phyloP scores from a whole-genome alignment of 2,329 filamentous ascomycete species.

The Penicillium sp. region DNA sequence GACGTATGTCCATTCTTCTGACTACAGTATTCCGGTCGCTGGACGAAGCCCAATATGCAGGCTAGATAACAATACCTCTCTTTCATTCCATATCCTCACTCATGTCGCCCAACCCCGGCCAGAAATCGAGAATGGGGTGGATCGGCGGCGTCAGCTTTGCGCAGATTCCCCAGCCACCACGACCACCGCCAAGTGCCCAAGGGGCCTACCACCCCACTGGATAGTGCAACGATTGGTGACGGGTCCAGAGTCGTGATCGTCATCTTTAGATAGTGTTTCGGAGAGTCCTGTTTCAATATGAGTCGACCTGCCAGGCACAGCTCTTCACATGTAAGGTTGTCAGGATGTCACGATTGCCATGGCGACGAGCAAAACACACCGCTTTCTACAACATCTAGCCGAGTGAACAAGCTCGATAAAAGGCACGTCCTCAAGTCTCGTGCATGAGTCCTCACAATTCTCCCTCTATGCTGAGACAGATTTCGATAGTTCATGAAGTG shows the following conservation, averaged over 20 bases:
- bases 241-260: conserved; percentile 19
- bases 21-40: not conserved
- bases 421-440: not conserved
- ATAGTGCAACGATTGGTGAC: conserved; percentile 22
- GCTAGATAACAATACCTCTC: conserved; percentile 2
- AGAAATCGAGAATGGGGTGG: conserved; percentile 2
- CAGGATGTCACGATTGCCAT: conserved; percentile 24
- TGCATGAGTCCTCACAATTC: not conserved
- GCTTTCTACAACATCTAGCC: not conserved
- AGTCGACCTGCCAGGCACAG: conserved; percentile 16
- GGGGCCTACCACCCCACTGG: conserved; percentile 4
- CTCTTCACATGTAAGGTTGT: conserved; percentile 18
- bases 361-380: conserved; percentile 22
- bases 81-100: conserved; percentile 4
- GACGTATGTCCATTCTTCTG: not conserved
- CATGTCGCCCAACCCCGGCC: conserved; percentile 7
- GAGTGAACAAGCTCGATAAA: not conserved
- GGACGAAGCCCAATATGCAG: not conserved
- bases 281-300: conserved; percentile 23
- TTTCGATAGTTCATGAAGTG: conserved; percentile 3
- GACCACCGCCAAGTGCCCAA: conserved; percentile 17
- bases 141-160: conserved; percentile 19
- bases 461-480: conserved; percentile 17
- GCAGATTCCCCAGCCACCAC: conserved; percentile 28
- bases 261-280: conserved; percentile 13